Evolutionary conservation across 2,329 filamentous ascomycete species (phyloP), one percentile per base, ranked within the genome.

Genomic region (Seiridium unicorne): DNA sequence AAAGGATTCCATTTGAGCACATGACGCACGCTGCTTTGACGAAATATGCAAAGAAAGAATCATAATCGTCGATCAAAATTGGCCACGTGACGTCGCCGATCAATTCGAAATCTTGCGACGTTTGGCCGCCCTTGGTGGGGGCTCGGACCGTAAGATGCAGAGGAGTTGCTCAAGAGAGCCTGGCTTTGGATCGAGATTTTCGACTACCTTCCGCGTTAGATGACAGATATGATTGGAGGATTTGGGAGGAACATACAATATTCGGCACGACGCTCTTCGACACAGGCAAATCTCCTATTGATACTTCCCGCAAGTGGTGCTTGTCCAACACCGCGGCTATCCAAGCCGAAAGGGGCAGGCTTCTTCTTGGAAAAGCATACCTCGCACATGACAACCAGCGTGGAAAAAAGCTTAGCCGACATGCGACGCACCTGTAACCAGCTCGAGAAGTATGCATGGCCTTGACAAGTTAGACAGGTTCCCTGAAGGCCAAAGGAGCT

Each of bases 331-430:
- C 38, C 35, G 1, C 8, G 40, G n/a, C 9, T n/a, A 4, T 36
- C 49, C 6, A 53, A 11, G 3, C 38, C 35, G 49, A 53, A 53
- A 7, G 49, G 32, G 32, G 38, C n/a, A 36, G 35, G 34, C 53
- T 55, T 55, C 38, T 55, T 55, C 8, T 34, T 34, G 18, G 38
- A 53, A 36, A 34, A 71, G 51, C 67, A 64, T 51, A 67, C 65
- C 42, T 71, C 69, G 55, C 69, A 72, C 62, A 72, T 70, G 10
- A 73, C 66, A 18, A 70, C 65, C 13, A 72, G 59, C 31, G 67
- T 65, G 47, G 65, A 69, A 59, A 73, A 68, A 38, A 72, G 63
- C 48, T 55, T 61, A 51, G 53, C 64, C 47, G 62, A 64, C 47
- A 63, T 54, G 32, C 13, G 44, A 26, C 63, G 54, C 56, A 64